These are phyloP conservation scores for Mycena venus DNA, from an alignment of 768 basidiomycete genomes.

Conservation along the genomic window DNA sequence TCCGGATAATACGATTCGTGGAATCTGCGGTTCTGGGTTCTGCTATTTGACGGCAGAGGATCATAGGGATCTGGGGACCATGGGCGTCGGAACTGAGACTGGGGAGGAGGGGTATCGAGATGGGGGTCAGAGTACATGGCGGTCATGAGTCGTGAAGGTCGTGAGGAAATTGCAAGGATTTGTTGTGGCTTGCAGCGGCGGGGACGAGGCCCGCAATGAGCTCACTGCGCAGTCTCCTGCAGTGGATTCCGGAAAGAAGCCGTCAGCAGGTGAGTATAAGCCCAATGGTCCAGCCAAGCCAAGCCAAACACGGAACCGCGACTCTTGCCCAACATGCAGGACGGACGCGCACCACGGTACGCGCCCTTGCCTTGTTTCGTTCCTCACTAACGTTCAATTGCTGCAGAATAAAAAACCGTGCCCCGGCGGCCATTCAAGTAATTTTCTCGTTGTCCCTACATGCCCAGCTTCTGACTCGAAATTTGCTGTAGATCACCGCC, in stretches of 20 bases:
- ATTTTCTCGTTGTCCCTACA: conserved; percentile 37
- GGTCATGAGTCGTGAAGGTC: conserved; percentile 33
- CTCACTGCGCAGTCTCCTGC: neutral
- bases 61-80: conserved; percentile 76
- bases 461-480: conserved; percentile 25
- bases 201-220: conserved; percentile 8
- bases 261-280: too few species aligned
- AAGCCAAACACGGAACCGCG: too few species aligned
- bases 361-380: conserved; percentile 9
- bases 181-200: neutral
- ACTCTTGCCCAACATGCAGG: conserved; percentile 66
- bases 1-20: conserved; percentile 34
- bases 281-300: too few species aligned
- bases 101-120: conserved; percentile 65
- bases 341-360: conserved; percentile 85
- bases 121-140: conserved; percentile 58
- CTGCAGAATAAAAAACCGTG: conserved; percentile 93
- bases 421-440: conserved; percentile 93
- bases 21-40: conserved; percentile 32
- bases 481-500: conserved; percentile 84
- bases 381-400: conserved; percentile 5
- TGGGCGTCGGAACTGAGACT: conserved; percentile 69
- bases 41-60: conserved; percentile 50
- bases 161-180: conserved; percentile 16
- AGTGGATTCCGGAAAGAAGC: neutral